A percentile compares a stretch with the other conserved stretches of the same genome.
Conservation (phyloP, 2,329 filamentous ascomycete species). For the Cercospora beticola region DNA sequence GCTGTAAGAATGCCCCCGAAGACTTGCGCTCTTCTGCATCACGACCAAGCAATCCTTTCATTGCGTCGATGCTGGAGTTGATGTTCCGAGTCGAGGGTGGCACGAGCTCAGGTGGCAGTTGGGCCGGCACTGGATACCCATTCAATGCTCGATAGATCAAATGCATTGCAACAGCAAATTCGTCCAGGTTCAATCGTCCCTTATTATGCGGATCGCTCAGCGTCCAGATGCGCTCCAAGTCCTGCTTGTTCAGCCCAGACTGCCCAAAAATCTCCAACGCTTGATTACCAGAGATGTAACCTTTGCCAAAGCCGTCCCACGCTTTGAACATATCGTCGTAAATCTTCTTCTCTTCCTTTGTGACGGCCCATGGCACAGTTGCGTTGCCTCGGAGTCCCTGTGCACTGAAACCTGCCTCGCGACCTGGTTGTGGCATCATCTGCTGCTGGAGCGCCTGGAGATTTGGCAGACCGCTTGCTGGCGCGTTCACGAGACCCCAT, state of each 20-base stretch:
- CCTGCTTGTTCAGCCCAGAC: slow-evolving; percentile 85
- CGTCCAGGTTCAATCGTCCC: slow-evolving; percentile 89
- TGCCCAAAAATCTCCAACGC: slow-evolving; percentile 97
- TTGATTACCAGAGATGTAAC: slow-evolving; percentile 85
- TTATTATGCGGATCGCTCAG: slow-evolving; percentile 91
- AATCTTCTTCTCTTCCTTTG: slow-evolving; percentile 95
- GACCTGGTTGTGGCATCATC: slow-evolving; percentile 96
- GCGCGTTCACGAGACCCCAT: slow-evolving; percentile 97
- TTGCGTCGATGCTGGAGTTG: slow-evolving; percentile 85
- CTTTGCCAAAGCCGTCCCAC: slow-evolving; percentile 93
- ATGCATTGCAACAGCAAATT: slow-evolving; percentile 98
- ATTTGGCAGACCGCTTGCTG: slow-evolving; percentile 83
- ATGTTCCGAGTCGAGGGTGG: slow-evolving; percentile 93
- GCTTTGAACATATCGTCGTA: slow-evolving; percentile 94
- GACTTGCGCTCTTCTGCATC: slow-evolving; percentile 89
- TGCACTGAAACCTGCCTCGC: slow-evolving; percentile 83
- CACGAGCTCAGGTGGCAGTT: slow-evolving; percentile 85
- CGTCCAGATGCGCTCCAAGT: slow-evolving; percentile 92
- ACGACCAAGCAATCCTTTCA: slow-evolving; percentile 84
- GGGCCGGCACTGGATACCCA: slow-evolving; percentile 85
- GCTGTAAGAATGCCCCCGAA: slow-evolving; percentile 83
- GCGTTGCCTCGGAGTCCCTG: slow-evolving; percentile 88
- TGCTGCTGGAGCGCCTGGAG: slow-evolving; percentile 88
- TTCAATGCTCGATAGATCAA: slow-evolving; percentile 97
- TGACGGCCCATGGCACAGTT: slow-evolving; percentile 96